Evolutionary conservation across 2,329 filamentous ascomycete species (phyloP), one percentile per base, ranked within the genome.

Genomic region (Metarhizium guizhouense): DNA sequence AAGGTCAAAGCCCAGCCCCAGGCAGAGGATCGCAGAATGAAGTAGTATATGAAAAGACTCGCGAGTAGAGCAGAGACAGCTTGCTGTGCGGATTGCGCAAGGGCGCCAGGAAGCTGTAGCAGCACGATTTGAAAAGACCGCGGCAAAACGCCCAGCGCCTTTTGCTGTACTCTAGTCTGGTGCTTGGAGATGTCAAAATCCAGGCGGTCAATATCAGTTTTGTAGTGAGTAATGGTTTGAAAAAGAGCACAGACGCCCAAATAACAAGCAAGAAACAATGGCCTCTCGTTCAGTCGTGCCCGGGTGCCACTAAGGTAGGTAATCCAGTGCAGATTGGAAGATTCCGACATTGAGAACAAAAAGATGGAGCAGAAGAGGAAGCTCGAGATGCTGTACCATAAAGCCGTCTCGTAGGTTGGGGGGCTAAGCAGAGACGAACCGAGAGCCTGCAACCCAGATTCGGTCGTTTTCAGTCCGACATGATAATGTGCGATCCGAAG

Each of bases 401-500:
- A 76, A 50, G 88, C 69, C 0, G 90, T 92, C 67, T 90, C 82
- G 56, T 85, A 67, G 5, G 87, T 84, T 57, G 83, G 78, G 40
- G 83, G 71, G 20, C 77, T 82, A 29, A 84, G 70, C 10, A 83
- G 73, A 60, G 81, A 77, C 58, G 77, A 77, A 55, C 72, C 72
- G 55, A 93, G 79, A 7, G 83, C 87, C 57, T 86, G 76, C 62
- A 86, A 77, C 50, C 82, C 79, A 4, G 87, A 90, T 56, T 78
- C 76, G 43, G 88, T 86, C 18, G 88, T 92, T 66, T 88, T 81
- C 57, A 81, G 70, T 62, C 87, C 88, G 60, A 88, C 79, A 67
- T 93, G 90, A 71, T 91, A 85, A 69, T 92, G 87, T 48, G 87
- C 85, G 65, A 96, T 90, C 65, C 92, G 89, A 53, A 96, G 81